These are phyloP conservation scores for Syzygium grande DNA, from an alignment of 345 rosid genomes.

Conservation along the genomic window DNA sequence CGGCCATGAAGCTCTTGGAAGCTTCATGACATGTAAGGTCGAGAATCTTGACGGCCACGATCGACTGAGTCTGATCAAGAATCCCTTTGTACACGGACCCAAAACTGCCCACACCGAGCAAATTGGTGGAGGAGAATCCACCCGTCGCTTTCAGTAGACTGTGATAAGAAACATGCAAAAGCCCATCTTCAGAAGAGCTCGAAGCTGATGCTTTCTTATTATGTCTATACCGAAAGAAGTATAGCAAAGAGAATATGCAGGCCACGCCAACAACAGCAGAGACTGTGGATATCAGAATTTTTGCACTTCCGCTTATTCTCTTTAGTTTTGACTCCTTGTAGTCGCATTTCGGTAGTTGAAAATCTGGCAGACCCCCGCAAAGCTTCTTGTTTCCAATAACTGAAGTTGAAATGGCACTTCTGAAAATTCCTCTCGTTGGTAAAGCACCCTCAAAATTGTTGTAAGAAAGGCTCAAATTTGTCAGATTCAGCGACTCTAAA, in stretches of 20 bases:
- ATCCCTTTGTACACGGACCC: neutral
- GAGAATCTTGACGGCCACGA: neutral
- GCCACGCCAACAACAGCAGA: neutral
- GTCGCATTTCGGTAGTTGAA: neutral
- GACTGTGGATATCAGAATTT: neutral
- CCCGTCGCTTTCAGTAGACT: accelerated
- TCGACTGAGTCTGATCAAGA: neutral
- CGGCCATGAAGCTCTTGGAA: neutral
- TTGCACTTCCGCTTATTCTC: neutral
- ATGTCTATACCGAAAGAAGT: neutral
- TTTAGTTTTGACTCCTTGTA: accelerated
- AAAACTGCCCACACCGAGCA: neutral
- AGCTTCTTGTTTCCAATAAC: no score
- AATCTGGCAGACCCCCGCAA: neutral
- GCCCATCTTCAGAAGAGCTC: neutral
- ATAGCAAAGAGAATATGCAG: neutral
- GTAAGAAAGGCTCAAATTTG: neutral
- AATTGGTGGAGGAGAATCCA: neutral
- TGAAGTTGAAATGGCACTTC: neutral
- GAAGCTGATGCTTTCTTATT: neutral
- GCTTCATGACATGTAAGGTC: neutral
- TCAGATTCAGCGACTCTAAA: accelerated
- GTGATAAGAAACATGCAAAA: neutral
- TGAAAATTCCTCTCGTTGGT: accelerated
- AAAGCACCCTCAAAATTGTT: neutral